Evolutionary conservation across 495 filamentous ascomycete species (phyloP).

Genomic region (Penicillium longicatenatum): DNA sequence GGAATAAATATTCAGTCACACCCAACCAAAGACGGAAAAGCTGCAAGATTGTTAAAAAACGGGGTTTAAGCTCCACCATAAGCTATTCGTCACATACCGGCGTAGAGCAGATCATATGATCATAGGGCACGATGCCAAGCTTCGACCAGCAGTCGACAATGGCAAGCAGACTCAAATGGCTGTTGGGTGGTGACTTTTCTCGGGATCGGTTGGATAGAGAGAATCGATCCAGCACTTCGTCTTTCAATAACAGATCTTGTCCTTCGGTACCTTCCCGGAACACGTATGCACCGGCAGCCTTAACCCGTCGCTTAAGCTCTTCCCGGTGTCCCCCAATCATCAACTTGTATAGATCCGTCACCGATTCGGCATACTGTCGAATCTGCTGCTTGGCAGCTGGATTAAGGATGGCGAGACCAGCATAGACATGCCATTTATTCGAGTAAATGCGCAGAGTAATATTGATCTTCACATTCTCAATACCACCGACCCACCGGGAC

Average conservation of each 20-base stretch:
- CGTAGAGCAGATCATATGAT: conserved; percentile 99
- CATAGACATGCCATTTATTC: conserved; percentile 99
- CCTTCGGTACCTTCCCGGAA: conserved; percentile 62
- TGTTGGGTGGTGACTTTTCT: conserved; percentile 75
- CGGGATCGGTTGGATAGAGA: conserved; percentile 65
- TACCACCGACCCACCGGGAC: conserved; percentile 88
- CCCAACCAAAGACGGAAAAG: conserved; percentile 98
- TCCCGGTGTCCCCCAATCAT: conserved; percentile 83
- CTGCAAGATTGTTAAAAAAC: conserved; percentile 41
- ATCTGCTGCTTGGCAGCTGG: conserved; percentile 90
- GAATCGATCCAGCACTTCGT: conserved; percentile 86
- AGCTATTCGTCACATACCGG: conserved; percentile 55
- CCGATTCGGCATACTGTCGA: conserved; percentile 85
- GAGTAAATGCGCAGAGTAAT: conserved; percentile 94
- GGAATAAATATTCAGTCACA: conserved; percentile 95
- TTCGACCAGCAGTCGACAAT: conserved; percentile 99
- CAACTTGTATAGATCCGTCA: conserved; percentile 93
- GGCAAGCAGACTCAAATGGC: conserved; percentile 89
- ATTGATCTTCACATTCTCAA: conserved; percentile 99
- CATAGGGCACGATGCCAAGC: conserved; percentile 90
- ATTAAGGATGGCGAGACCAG: conserved; percentile 94
- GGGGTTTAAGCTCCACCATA: background rate
- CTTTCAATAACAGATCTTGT: conserved; percentile 70
- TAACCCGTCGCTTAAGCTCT: conserved; percentile 80
- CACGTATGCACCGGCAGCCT: conserved; percentile 75